Evolutionary conservation across 2,329 filamentous ascomycete species (phyloP).

Genomic region (Talaromyces amestolkiae): DNA sequence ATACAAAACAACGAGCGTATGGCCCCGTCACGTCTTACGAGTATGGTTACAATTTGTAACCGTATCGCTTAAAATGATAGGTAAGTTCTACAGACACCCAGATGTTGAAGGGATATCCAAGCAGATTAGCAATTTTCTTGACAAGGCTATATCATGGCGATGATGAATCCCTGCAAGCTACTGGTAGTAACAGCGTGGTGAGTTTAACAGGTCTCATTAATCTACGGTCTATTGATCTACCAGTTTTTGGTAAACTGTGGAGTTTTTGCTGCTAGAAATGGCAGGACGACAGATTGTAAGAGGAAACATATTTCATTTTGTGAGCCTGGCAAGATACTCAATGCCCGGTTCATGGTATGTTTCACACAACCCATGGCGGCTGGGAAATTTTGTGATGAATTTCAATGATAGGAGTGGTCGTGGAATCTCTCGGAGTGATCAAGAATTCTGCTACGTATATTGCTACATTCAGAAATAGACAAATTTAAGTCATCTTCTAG

Average conservation of each 20-base stretch:
- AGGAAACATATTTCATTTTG: not conserved
- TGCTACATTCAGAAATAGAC: not conserved
- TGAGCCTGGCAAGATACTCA: not conserved
- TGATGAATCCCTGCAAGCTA: not conserved
- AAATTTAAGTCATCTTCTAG: not conserved
- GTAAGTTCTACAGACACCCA: not conserved
- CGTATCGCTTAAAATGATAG: not conserved
- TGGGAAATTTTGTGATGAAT: not conserved
- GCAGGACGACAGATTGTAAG: not conserved
- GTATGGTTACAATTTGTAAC: not conserved
- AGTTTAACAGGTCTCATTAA: not conserved
- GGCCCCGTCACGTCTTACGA: not conserved
- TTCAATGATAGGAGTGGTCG: not conserved
- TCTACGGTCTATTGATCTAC: not conserved
- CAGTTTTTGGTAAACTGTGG: not conserved
- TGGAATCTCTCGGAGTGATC: not conserved
- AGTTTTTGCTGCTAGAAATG: not conserved
- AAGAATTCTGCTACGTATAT: not conserved
- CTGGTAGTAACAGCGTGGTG: not conserved
- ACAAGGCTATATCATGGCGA: not conserved
- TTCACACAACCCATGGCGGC: not conserved
- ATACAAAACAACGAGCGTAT: not conserved
- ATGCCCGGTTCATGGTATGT: not conserved
- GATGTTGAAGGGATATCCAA: not conserved
- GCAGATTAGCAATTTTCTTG: not conserved